phyloP scores from a whole-genome alignment of 2,329 filamentous ascomycete species.

The Aureobasidium sp. region DNA sequence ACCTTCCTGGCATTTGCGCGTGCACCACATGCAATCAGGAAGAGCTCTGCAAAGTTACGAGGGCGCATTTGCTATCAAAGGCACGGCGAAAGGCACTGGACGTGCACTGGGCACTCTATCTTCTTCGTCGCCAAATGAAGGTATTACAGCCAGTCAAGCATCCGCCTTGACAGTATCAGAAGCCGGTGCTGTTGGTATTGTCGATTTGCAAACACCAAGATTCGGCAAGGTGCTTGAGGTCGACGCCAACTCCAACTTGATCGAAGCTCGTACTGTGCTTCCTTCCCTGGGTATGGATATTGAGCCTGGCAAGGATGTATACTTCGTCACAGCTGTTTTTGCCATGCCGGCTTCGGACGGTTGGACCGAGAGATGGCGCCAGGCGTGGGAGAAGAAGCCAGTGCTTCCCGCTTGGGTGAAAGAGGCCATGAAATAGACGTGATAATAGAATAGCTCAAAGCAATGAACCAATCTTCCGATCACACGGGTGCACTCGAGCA shows the following conservation, averaged over 20 bases:
- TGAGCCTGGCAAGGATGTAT: constrained; percentile 49
- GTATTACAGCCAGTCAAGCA: constrained; percentile 30
- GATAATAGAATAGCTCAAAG: background rate
- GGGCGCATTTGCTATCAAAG: constrained; percentile 63
- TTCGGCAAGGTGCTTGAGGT: constrained; percentile 63
- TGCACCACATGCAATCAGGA: constrained; percentile 54
- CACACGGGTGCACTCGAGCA: background rate
- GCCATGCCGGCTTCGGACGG: constrained; percentile 56
- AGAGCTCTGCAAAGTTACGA: constrained; percentile 64
- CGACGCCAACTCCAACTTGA: constrained; percentile 71
- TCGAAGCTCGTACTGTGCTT: constrained; percentile 64
- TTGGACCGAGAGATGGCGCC: constrained; percentile 47
- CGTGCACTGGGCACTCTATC: constrained; percentile 43
- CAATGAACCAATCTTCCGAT: background rate
- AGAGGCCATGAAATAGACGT: background rate
- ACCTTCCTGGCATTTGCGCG: constrained; percentile 64
- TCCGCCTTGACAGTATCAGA: constrained; percentile 40
- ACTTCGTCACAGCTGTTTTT: constrained; percentile 67
- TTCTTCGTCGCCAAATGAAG: constrained; percentile 34
- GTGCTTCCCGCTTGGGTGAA: constrained; percentile 18
- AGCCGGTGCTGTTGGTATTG: constrained; percentile 46
- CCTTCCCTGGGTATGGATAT: constrained; percentile 62
- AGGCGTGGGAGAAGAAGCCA: constrained; percentile 35
- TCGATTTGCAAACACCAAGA: constrained; percentile 39
- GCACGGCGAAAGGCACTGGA: constrained; percentile 54